Evolutionary conservation across 805 yeast genomes (phyloP), one percentile per base, ranked within the genome.

Genomic region (Candida nanaspora): DNA sequence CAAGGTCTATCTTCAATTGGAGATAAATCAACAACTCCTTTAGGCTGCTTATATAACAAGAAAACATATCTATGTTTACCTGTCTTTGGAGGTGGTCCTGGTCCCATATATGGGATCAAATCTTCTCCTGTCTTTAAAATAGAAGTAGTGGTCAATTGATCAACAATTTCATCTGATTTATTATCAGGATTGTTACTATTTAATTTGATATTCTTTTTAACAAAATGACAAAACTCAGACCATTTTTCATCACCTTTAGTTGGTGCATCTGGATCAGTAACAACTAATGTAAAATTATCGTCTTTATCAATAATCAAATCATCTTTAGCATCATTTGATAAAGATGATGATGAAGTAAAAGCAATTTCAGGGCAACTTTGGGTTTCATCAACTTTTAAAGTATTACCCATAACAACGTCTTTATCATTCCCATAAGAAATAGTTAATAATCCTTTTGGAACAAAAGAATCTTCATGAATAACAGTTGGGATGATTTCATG

Each of bases 261-360:
- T 13, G 97, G 97, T 7, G 96, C 96, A 66, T 88, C 96, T 1
- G 97, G 97, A 61, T 88, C 96, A 7, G 96, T 89, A 48, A 88
- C 50, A 3, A 85, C 84, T 48, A 89, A 64, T 10, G 93, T 78
- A 63, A 83, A 88, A 38, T 71, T 62, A 48, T 78, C 82, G 21
- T 69, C 59, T 20, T 60, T 50, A 14, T 64, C 53, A 30, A 72
- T 63, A 46, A 66, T 69, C 47, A 69, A 51, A 28, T 68, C 69
- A 33, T 71, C 70, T 11, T 41, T 38, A 1, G 40, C 35, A 40
- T 65, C 61, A 30, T 66, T 63, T 4, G 52, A n/a, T 23, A 23
- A 11, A 23, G 27, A 23, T 23, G 27, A 23, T 26, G 55, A 53
- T 46, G 79, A 65, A 14, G 88, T 76, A 62, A 84, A 78, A 47